Base-by-base conservation (phyloP, 192 early-diverging fungal genomes). In the Powellomyces hirtus region DNA sequence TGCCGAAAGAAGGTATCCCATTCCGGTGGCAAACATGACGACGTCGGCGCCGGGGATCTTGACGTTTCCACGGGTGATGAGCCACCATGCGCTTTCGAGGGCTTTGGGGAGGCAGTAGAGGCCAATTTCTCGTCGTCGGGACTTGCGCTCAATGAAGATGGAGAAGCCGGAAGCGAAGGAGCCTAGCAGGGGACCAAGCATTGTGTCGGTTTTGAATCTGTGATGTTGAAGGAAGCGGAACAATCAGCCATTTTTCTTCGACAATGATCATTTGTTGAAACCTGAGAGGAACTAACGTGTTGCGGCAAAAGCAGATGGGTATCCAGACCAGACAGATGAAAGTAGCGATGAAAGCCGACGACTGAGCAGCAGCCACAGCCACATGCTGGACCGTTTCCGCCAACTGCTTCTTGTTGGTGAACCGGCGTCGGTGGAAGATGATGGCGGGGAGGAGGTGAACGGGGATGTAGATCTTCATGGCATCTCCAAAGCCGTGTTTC, bases 51-150 rank as follows among this genome's bases (percentile, higher is more conserved):
- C 75, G 2, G 33, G 56, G 24, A 75, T 65, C n/a, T 57, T 62
- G 35, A 38, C 65, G 31, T 35, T 44, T 31, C 65, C 56, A 0
- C 77, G 50, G 2, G 44, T 66, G 20, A 58, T 7, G 13, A 65
- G 14, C 71, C 64, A 66, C 91, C 91, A 94, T 6, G 78, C 68
- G 6, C 82, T 79, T 70, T 91, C 91, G 33, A 93, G 45, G 0
- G 91, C 91, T 38, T 93, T 84, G 42, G 93, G 84, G 30, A 93
- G 71, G 66, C 89, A 91, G 70, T 96, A 96, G 72, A 96, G 75
- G 14, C 84, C 91, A 37, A 96, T 77, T 68, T 96, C 94, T 71
- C 87, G 29, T 16, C 82, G 63, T 22, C 82, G 72, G 1, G 70
- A 68, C 18, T 80, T 80, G 16, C 59, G 52, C 57, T 92, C 90